A percentile compares a stretch with the other conserved stretches of the same genome.
Conservation (phyloP, 2,329 filamentous ascomycete species). For the Epichloe scottii region DNA sequence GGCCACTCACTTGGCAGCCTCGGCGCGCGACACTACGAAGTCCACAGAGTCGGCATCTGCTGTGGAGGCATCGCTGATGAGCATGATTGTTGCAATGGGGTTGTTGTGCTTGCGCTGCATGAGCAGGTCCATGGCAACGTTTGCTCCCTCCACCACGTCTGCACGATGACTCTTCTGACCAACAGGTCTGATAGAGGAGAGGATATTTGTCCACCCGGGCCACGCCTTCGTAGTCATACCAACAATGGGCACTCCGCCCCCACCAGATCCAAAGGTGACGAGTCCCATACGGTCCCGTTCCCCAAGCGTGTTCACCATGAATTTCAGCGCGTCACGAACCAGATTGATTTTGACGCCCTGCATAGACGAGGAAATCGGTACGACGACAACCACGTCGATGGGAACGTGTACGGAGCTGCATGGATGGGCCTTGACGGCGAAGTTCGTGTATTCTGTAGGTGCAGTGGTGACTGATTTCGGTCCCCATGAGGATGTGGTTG, state of each 20-base stretch:
- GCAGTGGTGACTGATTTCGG: slow-evolving; percentile 76
- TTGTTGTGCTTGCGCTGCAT: slow-evolving; percentile 98
- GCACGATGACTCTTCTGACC: slow-evolving; percentile 94
- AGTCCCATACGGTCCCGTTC: slow-evolving; percentile 93
- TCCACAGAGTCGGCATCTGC: slow-evolving; percentile 92
- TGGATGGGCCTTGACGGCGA: slow-evolving; percentile 37
- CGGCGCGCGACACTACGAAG: slow-evolving; percentile 91
- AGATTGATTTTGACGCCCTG: slow-evolving; percentile 98
- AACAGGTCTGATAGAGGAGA: slow-evolving; percentile 80
- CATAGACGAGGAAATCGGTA: slow-evolving; percentile 96
- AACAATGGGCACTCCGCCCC: slow-evolving; percentile 87
- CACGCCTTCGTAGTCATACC: slow-evolving; percentile 95
- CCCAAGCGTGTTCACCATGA: slow-evolving; percentile 80
- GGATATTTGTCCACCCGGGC: slow-evolving; percentile 78
- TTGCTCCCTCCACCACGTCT: slow-evolving; percentile 93
- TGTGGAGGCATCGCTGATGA: slow-evolving; percentile 95
- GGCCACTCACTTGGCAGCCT: slow-evolving; percentile 73
- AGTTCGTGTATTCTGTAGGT: slow-evolving; percentile 80
- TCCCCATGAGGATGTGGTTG: slow-evolving; percentile 70
- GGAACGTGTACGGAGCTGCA: slow-evolving; percentile 64
- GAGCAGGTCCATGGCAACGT: slow-evolving; percentile 93
- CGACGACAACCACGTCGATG: slow-evolving; percentile 89
- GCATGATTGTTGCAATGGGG: slow-evolving; percentile 83
- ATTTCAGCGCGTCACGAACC: slow-evolving; percentile 79
- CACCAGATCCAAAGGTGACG: slow-evolving; percentile 91